A percentile compares a stretch with the other conserved stretches of the same genome.
These are phyloP conservation scores for Boletus rubroflammeus DNA, from an alignment of 768 basidiomycete species.

Conservation along the genomic window DNA sequence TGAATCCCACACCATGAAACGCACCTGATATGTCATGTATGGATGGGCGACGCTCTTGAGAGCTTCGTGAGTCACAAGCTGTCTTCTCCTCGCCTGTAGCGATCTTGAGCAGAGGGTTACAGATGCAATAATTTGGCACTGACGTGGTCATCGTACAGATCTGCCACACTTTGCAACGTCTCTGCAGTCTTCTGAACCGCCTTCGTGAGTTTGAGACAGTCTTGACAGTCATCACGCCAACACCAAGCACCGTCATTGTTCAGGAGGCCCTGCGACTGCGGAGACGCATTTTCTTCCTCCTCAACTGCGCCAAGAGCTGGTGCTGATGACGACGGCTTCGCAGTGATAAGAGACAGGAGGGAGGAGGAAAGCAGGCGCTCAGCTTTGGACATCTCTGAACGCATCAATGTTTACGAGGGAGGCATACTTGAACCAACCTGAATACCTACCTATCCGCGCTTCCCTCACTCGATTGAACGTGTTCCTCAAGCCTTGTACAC, in stretches of 20 bases:
- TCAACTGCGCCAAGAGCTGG: constrained; percentile 46
- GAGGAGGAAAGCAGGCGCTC: constrained; percentile 73
- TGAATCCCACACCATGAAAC: not conserved
- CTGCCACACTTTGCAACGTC: constrained; percentile 67
- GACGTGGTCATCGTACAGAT: constrained; percentile 77
- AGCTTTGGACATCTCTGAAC: constrained; percentile 73
- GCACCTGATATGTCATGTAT: constrained; percentile 63
- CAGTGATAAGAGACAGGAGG: constrained; percentile 69
- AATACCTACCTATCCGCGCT: constrained; percentile 56
- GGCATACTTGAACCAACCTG: not conserved
- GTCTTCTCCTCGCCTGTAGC: constrained; percentile 64
- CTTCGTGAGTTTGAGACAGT: constrained; percentile 75
- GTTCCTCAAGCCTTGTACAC: constrained; percentile 63
- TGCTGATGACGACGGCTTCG: constrained; percentile 53
- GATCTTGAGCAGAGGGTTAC: constrained; percentile 4
- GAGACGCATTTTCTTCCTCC: constrained; percentile 40
- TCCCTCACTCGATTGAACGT: constrained; percentile 63
- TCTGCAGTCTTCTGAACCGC: constrained; percentile 75
- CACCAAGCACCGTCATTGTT: constrained; percentile 83
- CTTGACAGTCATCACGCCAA: constrained; percentile 77
- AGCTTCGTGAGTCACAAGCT: constrained; percentile 70
- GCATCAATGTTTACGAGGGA: not conserved
- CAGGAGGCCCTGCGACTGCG: constrained; percentile 50
- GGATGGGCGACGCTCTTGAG: constrained; percentile 78
- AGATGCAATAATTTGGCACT: constrained; percentile 23